phyloP scores from a whole-genome alignment of 2,329 filamentous ascomycete species.

The Kalmusia sp. region DNA sequence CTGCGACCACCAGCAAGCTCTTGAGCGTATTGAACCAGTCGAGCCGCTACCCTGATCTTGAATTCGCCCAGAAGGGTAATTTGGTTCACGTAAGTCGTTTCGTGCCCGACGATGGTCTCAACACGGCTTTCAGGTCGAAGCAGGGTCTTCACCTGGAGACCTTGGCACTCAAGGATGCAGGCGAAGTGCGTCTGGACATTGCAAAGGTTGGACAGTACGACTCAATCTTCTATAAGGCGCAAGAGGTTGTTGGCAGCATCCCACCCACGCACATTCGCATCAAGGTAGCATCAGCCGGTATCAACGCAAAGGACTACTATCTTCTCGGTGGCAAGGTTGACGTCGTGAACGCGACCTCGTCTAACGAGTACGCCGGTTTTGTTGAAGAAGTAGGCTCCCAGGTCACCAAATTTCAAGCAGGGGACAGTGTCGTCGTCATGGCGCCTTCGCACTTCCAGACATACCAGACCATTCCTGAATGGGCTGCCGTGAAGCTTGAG shows the following conservation, averaged over 20 bases:
- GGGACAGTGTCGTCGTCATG: conserved; percentile 12
- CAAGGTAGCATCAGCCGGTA: conserved; percentile 29
- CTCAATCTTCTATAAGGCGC: conserved; percentile 34
- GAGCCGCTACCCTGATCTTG: conserved; percentile 27
- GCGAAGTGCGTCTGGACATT: conserved; percentile 22
- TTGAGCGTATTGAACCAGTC: conserved; percentile 9
- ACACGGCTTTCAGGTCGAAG: conserved; percentile 19
- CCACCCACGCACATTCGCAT: conserved; percentile 31
- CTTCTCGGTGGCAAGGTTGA: conserved; percentile 32
- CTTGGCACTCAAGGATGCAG: conserved; percentile 12
- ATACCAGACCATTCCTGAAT: conserved; percentile 28
- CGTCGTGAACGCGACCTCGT: conserved; percentile 26
- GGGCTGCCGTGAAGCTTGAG: conserved; percentile 26
- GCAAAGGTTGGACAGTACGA: conserved; percentile 33
- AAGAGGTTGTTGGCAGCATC: conserved; percentile 24
- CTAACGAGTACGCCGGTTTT: conserved; percentile 35
- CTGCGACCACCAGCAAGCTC: conserved; percentile 5
- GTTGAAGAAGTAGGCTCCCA: conserved; percentile 23
- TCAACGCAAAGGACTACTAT: conserved; percentile 39
- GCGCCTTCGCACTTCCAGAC: conserved; percentile 20
- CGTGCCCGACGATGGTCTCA: conserved; percentile 28
- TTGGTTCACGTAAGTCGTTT: conserved; percentile 38
- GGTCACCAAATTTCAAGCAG: background rate
- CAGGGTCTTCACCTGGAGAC: conserved; percentile 12
- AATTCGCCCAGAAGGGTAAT: conserved; percentile 37